Evolutionary conservation across 441 rosid genomes (phyloP).

Genomic region (Croton laevigatus): DNA sequence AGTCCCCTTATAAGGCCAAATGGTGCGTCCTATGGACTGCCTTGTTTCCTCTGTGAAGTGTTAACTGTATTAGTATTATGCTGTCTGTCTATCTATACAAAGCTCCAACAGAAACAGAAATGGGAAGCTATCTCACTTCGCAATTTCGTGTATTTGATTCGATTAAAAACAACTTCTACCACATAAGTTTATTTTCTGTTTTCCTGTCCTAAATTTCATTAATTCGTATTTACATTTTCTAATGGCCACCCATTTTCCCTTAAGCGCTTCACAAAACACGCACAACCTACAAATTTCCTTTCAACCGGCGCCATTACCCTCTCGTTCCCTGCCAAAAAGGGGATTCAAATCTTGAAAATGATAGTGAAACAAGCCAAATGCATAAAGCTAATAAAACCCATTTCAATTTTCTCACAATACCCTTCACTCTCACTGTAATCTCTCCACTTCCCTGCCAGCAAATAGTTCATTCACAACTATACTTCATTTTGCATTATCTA

Average conservation of each 20-base stretch:
- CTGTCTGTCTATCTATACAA: not conserved
- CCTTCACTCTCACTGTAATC: conserved; percentile 67
- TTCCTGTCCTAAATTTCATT: not conserved
- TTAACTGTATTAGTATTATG: not conserved
- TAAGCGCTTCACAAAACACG: conserved; percentile 37
- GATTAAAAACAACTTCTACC: not conserved
- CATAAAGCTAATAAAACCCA: conserved; percentile 29
- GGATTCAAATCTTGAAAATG: conserved; percentile 25
- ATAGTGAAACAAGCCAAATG: conserved; percentile 28
- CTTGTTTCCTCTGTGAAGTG: conserved; percentile 1
- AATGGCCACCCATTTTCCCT: conserved; percentile 53
- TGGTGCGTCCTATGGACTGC: not conserved
- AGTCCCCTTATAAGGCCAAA: too few relatives aligned
- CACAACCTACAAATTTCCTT: conserved; percentile 23
- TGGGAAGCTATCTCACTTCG: not conserved
- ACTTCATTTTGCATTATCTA: too few relatives aligned
- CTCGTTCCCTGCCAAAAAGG: conserved; percentile 41
- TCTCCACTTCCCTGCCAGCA: conserved; percentile 49
- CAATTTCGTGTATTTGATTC: conserved; percentile 5
- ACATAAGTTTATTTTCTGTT: conserved; percentile 11
- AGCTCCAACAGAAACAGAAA: not conserved
- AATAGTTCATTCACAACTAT: too few relatives aligned
- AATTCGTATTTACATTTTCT: not conserved
- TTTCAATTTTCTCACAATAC: conserved; percentile 50
- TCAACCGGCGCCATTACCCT: conserved; percentile 22